phyloP scores from a whole-genome alignment of 2,329 filamentous ascomycete species.

The Botryosphaeria dothidea region DNA sequence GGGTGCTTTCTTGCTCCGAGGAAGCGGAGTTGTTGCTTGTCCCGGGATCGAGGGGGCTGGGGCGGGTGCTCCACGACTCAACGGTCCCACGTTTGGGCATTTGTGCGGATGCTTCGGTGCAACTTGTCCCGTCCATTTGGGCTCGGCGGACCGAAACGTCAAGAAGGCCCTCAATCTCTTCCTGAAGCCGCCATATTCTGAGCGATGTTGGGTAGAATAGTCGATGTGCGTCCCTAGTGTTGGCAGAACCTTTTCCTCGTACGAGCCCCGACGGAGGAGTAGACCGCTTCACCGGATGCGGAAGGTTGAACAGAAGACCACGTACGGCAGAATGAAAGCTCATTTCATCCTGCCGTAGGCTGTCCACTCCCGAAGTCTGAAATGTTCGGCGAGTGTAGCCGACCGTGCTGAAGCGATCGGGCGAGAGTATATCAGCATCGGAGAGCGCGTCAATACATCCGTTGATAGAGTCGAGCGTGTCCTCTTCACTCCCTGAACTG shows the following conservation, averaged over 20 bases:
- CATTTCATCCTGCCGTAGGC: constrained; percentile 88
- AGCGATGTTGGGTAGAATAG: constrained; percentile 92
- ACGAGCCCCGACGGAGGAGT: constrained; percentile 31
- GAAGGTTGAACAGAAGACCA: constrained; percentile 81
- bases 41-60: neutral
- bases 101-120: constrained; percentile 24
- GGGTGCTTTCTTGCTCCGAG: constrained; percentile 22
- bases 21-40: neutral
- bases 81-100: constrained; percentile 27
- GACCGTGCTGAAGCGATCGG: constrained; percentile 68
- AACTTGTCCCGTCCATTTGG: constrained; percentile 38
- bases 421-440: constrained; percentile 80
- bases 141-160: constrained; percentile 67
- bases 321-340: constrained; percentile 88
- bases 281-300: constrained; percentile 74
- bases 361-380: constrained; percentile 61
- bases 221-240: constrained; percentile 66
- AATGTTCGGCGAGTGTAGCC: constrained; percentile 52
- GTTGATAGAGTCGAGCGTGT: constrained; percentile 74
- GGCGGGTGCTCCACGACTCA: constrained; percentile 36
- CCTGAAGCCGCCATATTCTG: constrained; percentile 78
- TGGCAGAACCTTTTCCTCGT: constrained; percentile 22
- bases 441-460: constrained; percentile 86
- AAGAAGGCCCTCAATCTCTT: constrained; percentile 76
- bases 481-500: constrained; percentile 58